Conservation (phyloP, 2,329 filamentous ascomycete species). For the Botrytis deweyae region DNA sequence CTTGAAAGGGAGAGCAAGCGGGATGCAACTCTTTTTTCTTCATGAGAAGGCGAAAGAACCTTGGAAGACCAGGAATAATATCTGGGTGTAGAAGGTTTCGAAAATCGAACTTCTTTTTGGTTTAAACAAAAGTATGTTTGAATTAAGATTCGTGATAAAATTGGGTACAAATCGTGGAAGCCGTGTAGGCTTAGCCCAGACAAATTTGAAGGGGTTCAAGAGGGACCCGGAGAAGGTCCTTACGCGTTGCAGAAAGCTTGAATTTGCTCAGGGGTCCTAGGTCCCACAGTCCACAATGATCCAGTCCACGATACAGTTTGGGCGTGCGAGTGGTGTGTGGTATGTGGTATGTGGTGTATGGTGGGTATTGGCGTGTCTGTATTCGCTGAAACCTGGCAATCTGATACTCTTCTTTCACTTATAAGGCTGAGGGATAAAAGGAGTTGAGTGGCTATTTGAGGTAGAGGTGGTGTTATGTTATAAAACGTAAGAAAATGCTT, state of each 20-base stretch:
- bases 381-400: background rate
- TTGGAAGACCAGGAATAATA: background rate
- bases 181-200: background rate
- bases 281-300: background rate
- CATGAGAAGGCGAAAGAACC: background rate
- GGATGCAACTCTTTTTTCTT: background rate
- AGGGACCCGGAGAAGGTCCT: background rate
- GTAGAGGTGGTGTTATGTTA: background rate
- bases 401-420: background rate
- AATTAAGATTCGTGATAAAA: background rate
- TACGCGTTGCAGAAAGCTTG: slow-evolving; percentile 18
- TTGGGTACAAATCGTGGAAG: background rate
- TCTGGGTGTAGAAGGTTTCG: background rate
- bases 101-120: slow-evolving; percentile 1
- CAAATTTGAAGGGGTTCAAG: background rate
- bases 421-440: slow-evolving; percentile 1
- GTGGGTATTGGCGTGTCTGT: background rate
- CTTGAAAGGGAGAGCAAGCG: background rate
- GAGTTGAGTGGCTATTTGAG: background rate
- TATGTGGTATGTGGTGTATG: background rate
- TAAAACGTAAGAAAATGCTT: background rate
- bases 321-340: background rate
- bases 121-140: background rate
- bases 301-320: background rate
- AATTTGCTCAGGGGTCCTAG: slow-evolving; percentile 11